Percentiles rank a stretch among this genome's conserved stretches.
phyloP scores from a whole-genome alignment of 176 grass and related monocot species.

The Lolium multiflorum region DNA sequence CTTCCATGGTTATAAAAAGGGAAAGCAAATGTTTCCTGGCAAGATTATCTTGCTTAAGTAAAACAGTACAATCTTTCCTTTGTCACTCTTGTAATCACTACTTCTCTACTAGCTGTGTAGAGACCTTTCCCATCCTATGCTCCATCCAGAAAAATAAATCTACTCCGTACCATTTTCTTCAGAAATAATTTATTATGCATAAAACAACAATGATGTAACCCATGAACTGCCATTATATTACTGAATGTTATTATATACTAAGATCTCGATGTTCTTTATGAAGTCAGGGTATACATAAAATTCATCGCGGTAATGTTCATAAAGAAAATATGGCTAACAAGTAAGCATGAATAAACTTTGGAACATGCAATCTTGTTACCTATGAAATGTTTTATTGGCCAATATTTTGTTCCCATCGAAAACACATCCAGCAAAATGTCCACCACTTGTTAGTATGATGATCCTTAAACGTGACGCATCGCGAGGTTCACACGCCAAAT shows the following conservation, averaged over 20 bases:
- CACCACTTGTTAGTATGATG: conserved; percentile 82
- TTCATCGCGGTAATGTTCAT: not conserved
- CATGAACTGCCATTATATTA: not conserved
- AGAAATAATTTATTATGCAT: conserved; percentile 22
- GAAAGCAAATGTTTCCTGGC: not conserved
- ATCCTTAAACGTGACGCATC: conserved; percentile 74
- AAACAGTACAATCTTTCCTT: not conserved
- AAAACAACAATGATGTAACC: not conserved
- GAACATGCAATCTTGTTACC: conserved; percentile 52
- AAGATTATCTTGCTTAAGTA: not conserved
- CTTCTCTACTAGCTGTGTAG: not conserved
- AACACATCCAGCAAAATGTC: conserved; percentile 95
- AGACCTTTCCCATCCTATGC: not conserved
- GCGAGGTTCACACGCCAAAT: conserved; percentile 68
- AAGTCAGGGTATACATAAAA: not conserved
- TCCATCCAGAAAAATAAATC: not conserved
- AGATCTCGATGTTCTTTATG: not conserved
- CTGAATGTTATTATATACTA: conserved; percentile 5
- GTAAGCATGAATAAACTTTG: not conserved
- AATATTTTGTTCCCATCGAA: conserved; percentile 84
- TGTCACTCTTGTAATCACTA: not conserved
- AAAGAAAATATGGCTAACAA: conserved; percentile 6
- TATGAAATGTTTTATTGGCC: conserved; percentile 98
- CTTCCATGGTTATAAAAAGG: not conserved
- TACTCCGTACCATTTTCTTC: not conserved